Conservation (phyloP, 2,329 filamentous ascomycete genomes). For the Microsporum canis region DNA sequence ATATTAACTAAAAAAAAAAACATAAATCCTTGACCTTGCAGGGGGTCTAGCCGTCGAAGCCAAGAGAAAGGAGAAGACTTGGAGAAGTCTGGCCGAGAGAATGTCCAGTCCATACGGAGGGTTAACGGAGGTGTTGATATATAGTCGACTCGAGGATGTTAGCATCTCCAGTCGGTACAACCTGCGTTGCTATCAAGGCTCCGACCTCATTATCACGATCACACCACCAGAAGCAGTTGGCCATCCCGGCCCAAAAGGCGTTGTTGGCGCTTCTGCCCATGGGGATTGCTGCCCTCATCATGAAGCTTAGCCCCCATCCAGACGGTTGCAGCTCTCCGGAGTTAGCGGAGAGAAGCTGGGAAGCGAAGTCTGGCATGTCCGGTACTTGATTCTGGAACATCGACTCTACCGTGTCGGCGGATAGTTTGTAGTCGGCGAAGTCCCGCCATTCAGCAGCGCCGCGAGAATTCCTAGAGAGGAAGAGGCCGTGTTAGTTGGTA, state of each 20-base stretch:
- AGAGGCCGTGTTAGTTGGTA: background rate
- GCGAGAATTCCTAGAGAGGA: constrained; percentile 44
- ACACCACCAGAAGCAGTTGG: constrained; percentile 53
- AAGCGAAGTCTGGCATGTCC: constrained; percentile 42
- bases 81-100: background rate
- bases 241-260: constrained; percentile 47
- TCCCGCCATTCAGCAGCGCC: constrained; percentile 53
- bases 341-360: constrained; percentile 35
- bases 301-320: constrained; percentile 53
- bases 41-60: background rate
- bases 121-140: background rate
- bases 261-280: constrained; percentile 45
- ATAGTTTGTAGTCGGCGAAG: constrained; percentile 46
- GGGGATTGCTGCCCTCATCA: constrained; percentile 40
- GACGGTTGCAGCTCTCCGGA: constrained; percentile 48
- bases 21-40: no score
- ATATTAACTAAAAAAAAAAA: no score
- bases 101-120: background rate
- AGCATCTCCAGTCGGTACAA: constrained; percentile 40
- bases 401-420: constrained; percentile 46
- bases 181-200: constrained; percentile 41
- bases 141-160: constrained; percentile 25
- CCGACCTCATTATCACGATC: constrained; percentile 50
- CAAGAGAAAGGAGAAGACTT: background rate
- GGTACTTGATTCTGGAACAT: constrained; percentile 57